Conservation (phyloP, 2,329 filamentous ascomycete genomes). For the Aspergillus ruber region DNA sequence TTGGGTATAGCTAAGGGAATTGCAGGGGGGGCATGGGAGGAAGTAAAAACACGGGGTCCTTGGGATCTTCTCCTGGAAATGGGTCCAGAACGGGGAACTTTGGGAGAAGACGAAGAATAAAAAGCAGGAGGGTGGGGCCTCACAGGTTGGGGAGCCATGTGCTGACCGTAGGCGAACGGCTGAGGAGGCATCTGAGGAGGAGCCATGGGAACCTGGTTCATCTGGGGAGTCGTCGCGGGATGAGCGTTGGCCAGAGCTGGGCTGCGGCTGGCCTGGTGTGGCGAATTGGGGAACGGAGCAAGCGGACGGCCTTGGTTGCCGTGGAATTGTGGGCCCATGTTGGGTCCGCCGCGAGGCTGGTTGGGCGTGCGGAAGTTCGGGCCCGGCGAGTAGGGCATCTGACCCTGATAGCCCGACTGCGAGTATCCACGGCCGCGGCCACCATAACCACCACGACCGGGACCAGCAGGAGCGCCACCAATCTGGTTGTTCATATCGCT, state of each 20-base stretch:
- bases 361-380: conserved; percentile 48
- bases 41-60: conserved; percentile 19
- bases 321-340: conserved; percentile 49
- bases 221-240: conserved; percentile 60
- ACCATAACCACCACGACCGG: conserved; percentile 51
- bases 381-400: conserved; percentile 50
- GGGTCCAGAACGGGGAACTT: conserved; percentile 25
- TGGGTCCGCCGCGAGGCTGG: conserved; percentile 45
- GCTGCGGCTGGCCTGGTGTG: conserved; percentile 58
- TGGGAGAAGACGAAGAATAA: conserved; percentile 18
- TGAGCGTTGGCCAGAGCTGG: conserved; percentile 60
- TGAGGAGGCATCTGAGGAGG: conserved; percentile 58
- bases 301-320: conserved; percentile 38
- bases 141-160: conserved; percentile 57
- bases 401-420: conserved; percentile 44
- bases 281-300: conserved; percentile 55
- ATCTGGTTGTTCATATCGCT: conserved; percentile 61
- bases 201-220: conserved; percentile 63
- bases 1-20: conserved; percentile 41
- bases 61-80: conserved; percentile 27
- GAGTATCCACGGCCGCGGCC: conserved; percentile 56
- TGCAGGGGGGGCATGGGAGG: conserved; percentile 11
- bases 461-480: conserved; percentile 43
- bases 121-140: conserved; percentile 34
- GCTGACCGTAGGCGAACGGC: conserved; percentile 52